These are phyloP conservation scores for Sordariomycetes sp. DNA, from an alignment of 2,329 filamentous ascomycete genomes.

Conservation along the genomic window DNA sequence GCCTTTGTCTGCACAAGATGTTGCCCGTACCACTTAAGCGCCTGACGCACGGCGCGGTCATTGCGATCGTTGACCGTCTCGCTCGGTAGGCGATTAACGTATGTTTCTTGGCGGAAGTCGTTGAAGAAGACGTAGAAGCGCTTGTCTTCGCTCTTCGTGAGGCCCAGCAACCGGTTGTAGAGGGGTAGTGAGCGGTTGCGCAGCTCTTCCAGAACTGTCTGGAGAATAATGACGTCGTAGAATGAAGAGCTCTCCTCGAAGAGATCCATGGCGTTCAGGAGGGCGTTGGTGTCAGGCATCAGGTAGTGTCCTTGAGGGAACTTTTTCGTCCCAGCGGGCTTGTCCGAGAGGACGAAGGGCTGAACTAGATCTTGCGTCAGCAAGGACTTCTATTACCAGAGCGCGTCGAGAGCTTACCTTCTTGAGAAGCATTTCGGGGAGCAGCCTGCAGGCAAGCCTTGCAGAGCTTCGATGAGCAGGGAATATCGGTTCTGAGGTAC, in stretches of 20 bases:
- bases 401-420: conserved; percentile 42
- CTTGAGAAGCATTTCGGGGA: conserved; percentile 69
- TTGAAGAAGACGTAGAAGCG: conserved; percentile 99
- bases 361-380: conserved; percentile 40
- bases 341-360: conserved; percentile 82
- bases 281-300: conserved; percentile 90
- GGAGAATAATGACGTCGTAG: conserved; percentile 92
- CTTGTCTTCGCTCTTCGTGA: conserved; percentile 95
- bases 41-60: conserved; percentile 78
- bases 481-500: conserved; percentile 92
- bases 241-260: conserved; percentile 90
- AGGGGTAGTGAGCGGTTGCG: conserved; percentile 88
- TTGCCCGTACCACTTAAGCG: conserved; percentile 82
- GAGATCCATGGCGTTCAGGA: conserved; percentile 92
- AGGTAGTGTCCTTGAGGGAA: conserved; percentile 89
- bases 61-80: conserved; percentile 96
- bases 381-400: neutral
- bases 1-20: conserved; percentile 62
- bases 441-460: conserved; percentile 63
- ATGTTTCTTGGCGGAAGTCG: conserved; percentile 89
- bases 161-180: conserved; percentile 82
- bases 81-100: conserved; percentile 62
- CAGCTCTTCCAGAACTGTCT: conserved; percentile 93
- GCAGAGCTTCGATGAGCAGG: conserved; percentile 90
- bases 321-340: conserved; percentile 70